A percentile compares a stretch with the other conserved stretches of the same genome.
Evolutionary conservation across 169 alveolate species (phyloP).

Genomic region (Plasmodium knowlesi): DNA sequence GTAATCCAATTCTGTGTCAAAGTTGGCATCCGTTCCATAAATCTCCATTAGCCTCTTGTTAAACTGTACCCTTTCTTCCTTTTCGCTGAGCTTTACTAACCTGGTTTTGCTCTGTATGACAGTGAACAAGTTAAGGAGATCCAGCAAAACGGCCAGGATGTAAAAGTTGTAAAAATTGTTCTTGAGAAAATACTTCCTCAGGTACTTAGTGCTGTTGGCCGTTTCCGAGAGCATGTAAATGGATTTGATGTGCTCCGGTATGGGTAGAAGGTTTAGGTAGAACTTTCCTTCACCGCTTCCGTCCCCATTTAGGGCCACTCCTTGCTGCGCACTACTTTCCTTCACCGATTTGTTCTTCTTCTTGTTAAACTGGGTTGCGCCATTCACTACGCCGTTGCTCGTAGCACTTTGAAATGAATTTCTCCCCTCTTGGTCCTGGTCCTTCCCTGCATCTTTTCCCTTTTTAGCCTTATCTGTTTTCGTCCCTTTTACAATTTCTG

Average conservation of each 20-base stretch:
- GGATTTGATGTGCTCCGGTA: slow-evolving; percentile 71
- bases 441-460: background rate
- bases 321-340: background rate
- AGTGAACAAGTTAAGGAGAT: slow-evolving; percentile 60
- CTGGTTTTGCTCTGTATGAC: slow-evolving; percentile 70
- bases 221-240: slow-evolving; percentile 70
- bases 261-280: slow-evolving; percentile 28
- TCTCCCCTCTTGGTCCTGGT: background rate
- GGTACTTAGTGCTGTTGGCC: slow-evolving; percentile 54
- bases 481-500: background rate
- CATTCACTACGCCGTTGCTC: background rate
- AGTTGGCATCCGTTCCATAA: slow-evolving; percentile 55
- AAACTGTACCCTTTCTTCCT: slow-evolving; percentile 57
- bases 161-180: slow-evolving; percentile 72
- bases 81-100: slow-evolving; percentile 38
- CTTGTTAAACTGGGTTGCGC: background rate
- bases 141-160: slow-evolving; percentile 39
- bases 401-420: background rate
- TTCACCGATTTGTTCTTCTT: background rate
- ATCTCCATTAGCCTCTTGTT: slow-evolving; percentile 68
- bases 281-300: background rate
- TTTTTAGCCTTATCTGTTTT: background rate
- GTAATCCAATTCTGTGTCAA: slow-evolving; percentile 60
- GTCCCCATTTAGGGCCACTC: background rate
- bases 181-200: slow-evolving; percentile 45